Evolutionary conservation across 1,139 yeast genomes (phyloP).

Genomic region (Blastobotrys aristatus): DNA sequence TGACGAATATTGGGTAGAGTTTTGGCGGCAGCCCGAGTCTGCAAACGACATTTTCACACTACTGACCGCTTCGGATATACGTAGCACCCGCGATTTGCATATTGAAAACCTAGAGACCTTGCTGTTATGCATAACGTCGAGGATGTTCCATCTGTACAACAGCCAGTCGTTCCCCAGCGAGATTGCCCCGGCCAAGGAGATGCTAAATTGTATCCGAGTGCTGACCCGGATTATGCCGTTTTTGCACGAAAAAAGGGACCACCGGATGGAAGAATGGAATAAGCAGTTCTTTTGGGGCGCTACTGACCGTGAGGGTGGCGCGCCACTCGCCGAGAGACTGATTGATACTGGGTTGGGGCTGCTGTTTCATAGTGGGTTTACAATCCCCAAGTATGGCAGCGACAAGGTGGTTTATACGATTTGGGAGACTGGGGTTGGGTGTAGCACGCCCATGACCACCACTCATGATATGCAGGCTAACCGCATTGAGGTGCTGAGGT

Average conservation of each 20-base stretch:
- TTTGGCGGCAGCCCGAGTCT: slow-evolving; percentile 43
- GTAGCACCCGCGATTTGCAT: slow-evolving; percentile 56
- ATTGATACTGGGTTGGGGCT: slow-evolving; percentile 46
- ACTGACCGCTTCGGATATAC: slow-evolving; percentile 53
- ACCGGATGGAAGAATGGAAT: slow-evolving; percentile 36
- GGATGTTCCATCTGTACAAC: slow-evolving; percentile 33
- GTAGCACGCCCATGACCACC: slow-evolving; percentile 42
- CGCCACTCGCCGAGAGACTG: slow-evolving; percentile 49
- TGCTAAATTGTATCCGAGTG: slow-evolving; percentile 59
- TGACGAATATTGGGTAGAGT: slow-evolving; percentile 53
- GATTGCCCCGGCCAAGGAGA: slow-evolving; percentile 29
- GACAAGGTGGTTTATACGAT: slow-evolving; percentile 28
- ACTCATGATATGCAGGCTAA: slow-evolving; percentile 50
- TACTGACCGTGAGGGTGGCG: not conserved
- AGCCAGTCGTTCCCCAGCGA: slow-evolving; percentile 30
- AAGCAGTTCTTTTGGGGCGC: slow-evolving; percentile 44
- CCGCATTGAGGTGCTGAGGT: slow-evolving; percentile 60
- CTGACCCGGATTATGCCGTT: slow-evolving; percentile 65
- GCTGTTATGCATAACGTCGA: slow-evolving; percentile 40
- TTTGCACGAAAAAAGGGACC: slow-evolving; percentile 44
- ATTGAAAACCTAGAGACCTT: slow-evolving; percentile 51
- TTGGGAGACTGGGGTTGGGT: slow-evolving; percentile 81
- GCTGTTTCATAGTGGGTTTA: slow-evolving; percentile 58
- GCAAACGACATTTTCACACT: slow-evolving; percentile 54
- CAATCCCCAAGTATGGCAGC: slow-evolving; percentile 38